A percentile compares a stretch with the other conserved stretches of the same genome.
These are phyloP conservation scores for Dysphania ambrosioides DNA, from an alignment of 148 eudicot species.

Conservation along the genomic window DNA sequence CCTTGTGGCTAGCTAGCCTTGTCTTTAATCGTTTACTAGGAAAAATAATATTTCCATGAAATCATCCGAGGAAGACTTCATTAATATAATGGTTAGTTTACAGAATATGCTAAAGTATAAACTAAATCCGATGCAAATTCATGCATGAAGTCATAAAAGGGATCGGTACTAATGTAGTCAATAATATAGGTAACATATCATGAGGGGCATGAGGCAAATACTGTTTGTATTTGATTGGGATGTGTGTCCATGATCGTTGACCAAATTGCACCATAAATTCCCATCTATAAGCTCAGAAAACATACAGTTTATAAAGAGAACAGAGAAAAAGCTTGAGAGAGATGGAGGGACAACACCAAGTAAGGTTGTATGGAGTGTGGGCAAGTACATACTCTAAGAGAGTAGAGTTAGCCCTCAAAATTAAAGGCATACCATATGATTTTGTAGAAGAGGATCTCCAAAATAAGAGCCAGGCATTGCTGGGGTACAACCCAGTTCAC, in stretches of 20 bases:
- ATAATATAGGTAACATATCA: no score
- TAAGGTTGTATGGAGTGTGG: constrained; percentile 39
- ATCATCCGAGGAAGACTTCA: no score
- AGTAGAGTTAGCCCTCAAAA: constrained; percentile 40
- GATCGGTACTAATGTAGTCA: no score
- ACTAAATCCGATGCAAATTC: no score
- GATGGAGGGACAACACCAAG: constrained; percentile 26
- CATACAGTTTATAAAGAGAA: neutral
- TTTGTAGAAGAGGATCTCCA: constrained; percentile 36
- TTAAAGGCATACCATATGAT: constrained; percentile 42
- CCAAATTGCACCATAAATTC: neutral
- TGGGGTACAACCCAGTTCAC: constrained; percentile 22
- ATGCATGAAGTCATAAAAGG: no score
- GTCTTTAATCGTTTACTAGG: no score
- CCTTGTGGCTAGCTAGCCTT: no score
- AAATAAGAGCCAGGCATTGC: constrained; percentile 34
- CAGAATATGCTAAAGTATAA: no score
- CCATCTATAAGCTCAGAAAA: neutral
- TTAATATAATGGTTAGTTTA: no score
- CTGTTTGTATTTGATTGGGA: no score
- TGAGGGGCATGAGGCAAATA: no score
- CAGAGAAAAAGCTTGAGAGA: neutral
- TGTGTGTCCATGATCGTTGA: neutral
- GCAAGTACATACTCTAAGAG: constrained; percentile 35
- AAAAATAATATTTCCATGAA: no score